Conservation (phyloP, 352 stramenopile genomes). For the Elongisporangium anandrum region DNA sequence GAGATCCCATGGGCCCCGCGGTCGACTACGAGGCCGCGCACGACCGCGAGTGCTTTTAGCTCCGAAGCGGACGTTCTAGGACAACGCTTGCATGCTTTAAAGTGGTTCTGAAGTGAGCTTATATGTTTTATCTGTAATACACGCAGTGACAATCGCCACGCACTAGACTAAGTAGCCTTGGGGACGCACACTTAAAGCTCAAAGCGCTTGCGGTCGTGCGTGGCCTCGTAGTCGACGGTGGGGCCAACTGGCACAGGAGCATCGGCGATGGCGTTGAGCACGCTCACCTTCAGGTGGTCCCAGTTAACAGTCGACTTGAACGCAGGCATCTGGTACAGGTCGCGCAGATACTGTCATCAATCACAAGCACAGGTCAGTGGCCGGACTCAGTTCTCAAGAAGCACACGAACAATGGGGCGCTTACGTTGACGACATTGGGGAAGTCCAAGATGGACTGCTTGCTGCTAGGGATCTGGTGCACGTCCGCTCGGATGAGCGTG, state of each 20-base stretch:
- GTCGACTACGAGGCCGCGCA: constrained; percentile 27
- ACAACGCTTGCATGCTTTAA: no score
- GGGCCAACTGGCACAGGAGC: constrained; percentile 71
- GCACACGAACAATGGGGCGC: neutral
- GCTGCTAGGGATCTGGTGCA: constrained; percentile 14
- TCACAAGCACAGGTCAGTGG: constrained; percentile 1
- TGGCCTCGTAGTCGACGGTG: constrained; percentile 19
- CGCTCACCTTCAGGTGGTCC: constrained; percentile 86
- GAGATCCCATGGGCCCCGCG: constrained; percentile 56
- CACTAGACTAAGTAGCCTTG: neutral
- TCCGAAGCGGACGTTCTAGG: no score
- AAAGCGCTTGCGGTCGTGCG: constrained; percentile 18
- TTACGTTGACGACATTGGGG: constrained; percentile 21
- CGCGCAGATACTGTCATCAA: constrained; percentile 39
- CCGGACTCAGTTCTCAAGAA: constrained; percentile 2
- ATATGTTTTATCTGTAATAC: no score
- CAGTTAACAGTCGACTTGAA: constrained; percentile 76
- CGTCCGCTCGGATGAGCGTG: constrained; percentile 22
- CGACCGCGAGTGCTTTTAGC: constrained; percentile 15
- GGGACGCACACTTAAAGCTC: neutral
- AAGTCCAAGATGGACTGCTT: constrained; percentile 36
- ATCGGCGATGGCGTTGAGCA: constrained; percentile 57
- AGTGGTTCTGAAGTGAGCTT: no score
- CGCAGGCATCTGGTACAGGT: constrained; percentile 82
- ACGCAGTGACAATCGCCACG: no score